Base-by-base conservation (phyloP, 2,329 filamentous ascomycete species). In the Teratosphaeria nubilosa region DNA sequence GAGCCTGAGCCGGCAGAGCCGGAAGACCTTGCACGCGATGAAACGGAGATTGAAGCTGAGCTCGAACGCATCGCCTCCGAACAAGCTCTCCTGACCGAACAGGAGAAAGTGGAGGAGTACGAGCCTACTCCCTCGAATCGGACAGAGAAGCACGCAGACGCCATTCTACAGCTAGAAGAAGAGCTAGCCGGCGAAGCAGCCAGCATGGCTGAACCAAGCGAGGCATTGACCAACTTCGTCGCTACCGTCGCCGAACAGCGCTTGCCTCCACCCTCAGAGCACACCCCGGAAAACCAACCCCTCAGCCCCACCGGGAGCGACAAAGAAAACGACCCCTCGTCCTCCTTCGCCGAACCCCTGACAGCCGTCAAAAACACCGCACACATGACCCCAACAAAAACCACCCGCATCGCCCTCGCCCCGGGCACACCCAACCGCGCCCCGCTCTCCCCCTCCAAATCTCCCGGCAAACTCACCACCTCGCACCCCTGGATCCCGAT, bases 401-500 rank as follows among this genome's bases (percentile, higher is more conserved):
- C 68, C 2, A 68, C 67, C 13, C 72, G 73, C 50, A 68, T 77
- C 3, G 75, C 78, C 5, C 66, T 80, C 22, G 74, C 73, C 16
- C 70, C 73, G 5, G 74, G 67, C 22, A 75, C 73, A 2, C 74
- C 74, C 1, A 70, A 70, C 54, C 65, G 67, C 30, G 30, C 30
- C 5, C 53, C 57, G 22, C 41, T 48, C 41, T 48, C 41, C 1
- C 41, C 41, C 41, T 48, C 41, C n/a, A 71, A 80, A 25, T 75
- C 76, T 0, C 73, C 84, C 53, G 13, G 13, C 6, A 75, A 74
- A 5, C 74, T 77, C 1, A 72, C 76, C 5, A 82, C 81, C 1
- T 78, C 81, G 0, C 69, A 73, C 20, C 77, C 85, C 0, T 97
- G 92, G 92, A 80, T 79, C 4, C 78, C 87, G 0, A 79, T 87